A percentile compares a stretch with the other conserved stretches of the same genome.
These are phyloP conservation scores for Pseudogymnoascus sp. DNA, from an alignment of 2,329 filamentous ascomycete genomes.

Conservation along the genomic window DNA sequence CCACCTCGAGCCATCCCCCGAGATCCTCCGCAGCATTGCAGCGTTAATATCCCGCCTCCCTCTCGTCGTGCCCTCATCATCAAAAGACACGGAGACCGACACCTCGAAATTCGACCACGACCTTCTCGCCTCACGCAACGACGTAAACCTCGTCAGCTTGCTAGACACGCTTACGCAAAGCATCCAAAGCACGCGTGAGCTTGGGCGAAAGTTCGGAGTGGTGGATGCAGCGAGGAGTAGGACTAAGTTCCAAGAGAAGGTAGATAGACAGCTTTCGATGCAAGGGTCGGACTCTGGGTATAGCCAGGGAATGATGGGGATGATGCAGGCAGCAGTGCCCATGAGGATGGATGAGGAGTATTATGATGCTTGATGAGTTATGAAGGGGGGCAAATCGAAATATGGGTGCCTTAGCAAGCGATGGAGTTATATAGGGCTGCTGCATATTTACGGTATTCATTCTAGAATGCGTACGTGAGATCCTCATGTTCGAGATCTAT, in stretches of 20 bases:
- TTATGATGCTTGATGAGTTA: slow-evolving; percentile 5
- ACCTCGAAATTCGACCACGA: slow-evolving; percentile 59
- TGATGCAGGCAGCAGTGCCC: neutral
- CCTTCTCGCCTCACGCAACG: slow-evolving; percentile 69
- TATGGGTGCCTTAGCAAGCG: neutral
- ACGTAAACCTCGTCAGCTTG: slow-evolving; percentile 71
- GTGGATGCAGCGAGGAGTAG: slow-evolving; percentile 37
- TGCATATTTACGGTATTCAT: slow-evolving; percentile 5
- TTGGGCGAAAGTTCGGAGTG: slow-evolving; percentile 65
- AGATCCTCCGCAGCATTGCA: slow-evolving; percentile 77
- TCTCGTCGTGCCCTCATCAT: slow-evolving; percentile 60
- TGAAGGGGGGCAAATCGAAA: neutral
- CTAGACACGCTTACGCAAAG: slow-evolving; percentile 69
- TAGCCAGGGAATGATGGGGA: neutral
- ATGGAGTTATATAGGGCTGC: slow-evolving; percentile 2
- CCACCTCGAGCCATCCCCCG: slow-evolving; percentile 42
- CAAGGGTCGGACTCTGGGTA: neutral
- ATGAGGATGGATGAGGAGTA: slow-evolving; percentile 1
- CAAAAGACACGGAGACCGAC: slow-evolving; percentile 34
- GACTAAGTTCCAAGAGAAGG: slow-evolving; percentile 6
- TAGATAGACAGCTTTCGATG: neutral
- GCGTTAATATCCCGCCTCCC: slow-evolving; percentile 76
- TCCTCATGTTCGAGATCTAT: neutral
- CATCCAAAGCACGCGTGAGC: slow-evolving; percentile 60
- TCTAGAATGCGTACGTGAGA: neutral